Evolutionary conservation across 768 basidiomycete species (phyloP).

Genomic region (Hortiboletus flavorubellus): DNA sequence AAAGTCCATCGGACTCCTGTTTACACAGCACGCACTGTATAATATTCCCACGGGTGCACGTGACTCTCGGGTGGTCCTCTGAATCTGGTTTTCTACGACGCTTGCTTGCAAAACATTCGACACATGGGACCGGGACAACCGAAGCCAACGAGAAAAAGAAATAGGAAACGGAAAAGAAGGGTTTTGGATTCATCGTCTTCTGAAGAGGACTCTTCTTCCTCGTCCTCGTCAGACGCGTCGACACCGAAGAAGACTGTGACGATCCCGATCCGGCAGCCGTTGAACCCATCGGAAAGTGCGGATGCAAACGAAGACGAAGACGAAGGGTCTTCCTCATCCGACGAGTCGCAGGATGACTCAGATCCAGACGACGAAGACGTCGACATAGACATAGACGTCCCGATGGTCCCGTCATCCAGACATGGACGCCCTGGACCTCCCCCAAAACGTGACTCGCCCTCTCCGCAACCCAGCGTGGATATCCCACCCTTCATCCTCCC

Average conservation of each 20-base stretch:
- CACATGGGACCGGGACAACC: conserved; percentile 32
- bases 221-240: conserved; percentile 18
- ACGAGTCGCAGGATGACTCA: conserved; percentile 6
- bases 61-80: no score
- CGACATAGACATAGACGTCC: neutral
- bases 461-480: conserved; percentile 18
- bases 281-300: conserved; percentile 2
- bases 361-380: conserved; percentile 3
- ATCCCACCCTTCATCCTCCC: conserved; percentile 59
- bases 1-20: no score
- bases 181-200: conserved; percentile 43
- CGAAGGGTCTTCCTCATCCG: conserved; percentile 18
- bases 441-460: conserved; percentile 22
- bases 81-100: no score
- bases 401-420: neutral
- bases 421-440: neutral
- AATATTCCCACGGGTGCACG: no score
- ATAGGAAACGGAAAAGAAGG: conserved; percentile 54
- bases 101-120: no score
- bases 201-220: conserved; percentile 27
- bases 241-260: conserved; percentile 6
- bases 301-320: conserved; percentile 8
- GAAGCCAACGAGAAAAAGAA: conserved; percentile 41
- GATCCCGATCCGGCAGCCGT: conserved; percentile 1
- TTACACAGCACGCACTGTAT: no score